These are phyloP conservation scores for Ensete glaucum DNA, from an alignment of 176 grass and related monocot genomes.

Conservation along the genomic window DNA sequence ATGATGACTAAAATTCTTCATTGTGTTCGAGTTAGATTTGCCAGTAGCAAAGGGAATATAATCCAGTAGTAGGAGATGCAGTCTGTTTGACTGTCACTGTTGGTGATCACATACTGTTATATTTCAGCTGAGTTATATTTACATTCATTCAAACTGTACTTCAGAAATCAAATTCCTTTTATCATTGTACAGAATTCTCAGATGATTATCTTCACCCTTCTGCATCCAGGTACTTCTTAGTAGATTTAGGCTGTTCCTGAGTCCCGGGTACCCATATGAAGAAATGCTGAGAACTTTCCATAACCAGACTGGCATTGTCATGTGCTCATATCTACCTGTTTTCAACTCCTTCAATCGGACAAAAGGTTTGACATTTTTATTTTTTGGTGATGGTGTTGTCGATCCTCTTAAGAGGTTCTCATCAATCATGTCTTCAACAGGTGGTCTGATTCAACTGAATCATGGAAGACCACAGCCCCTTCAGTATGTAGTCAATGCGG, in stretches of 20 bases:
- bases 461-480: conserved; percentile 12
- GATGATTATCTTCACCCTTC: background rate
- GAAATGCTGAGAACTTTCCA: conserved; percentile 16
- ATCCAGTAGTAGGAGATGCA: too few relatives aligned
- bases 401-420: background rate
- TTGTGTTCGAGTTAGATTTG: too few relatives aligned
- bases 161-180: too few relatives aligned
- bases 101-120: too few relatives aligned
- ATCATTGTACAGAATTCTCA: background rate
- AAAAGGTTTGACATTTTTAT: conserved; percentile 3
- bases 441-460: conserved; percentile 12
- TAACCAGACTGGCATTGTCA: conserved; percentile 8
- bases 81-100: too few relatives aligned
- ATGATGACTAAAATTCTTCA: too few relatives aligned
- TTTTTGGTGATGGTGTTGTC: background rate
- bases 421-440: background rate
- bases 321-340: conserved; percentile 16
- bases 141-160: too few relatives aligned
- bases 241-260: conserved; percentile 16
- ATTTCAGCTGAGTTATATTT: too few relatives aligned
- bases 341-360: conserved; percentile 10
- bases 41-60: too few relatives aligned
- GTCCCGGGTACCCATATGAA: conserved; percentile 13
- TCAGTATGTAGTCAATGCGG: conserved; percentile 13
- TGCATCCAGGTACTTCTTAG: conserved; percentile 6